Conservation (phyloP, 2,329 filamentous ascomycete genomes). For the Ceratocystis eucalypticola region DNA sequence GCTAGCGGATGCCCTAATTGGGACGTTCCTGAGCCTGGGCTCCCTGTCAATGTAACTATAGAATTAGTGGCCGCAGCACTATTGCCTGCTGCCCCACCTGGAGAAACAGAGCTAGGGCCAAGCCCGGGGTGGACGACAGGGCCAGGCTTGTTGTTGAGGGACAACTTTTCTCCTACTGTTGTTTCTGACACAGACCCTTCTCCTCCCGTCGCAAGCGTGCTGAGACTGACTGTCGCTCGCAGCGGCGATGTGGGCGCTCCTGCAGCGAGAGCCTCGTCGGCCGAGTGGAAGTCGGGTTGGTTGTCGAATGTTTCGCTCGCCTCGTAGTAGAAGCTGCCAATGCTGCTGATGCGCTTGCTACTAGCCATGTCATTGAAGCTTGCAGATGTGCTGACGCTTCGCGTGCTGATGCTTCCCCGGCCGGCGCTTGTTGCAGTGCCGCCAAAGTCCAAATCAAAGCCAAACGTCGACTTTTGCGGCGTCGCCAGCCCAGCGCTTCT, state of each 20-base stretch:
- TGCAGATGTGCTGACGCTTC: not conserved
- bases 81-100: not conserved
- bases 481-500: slow-evolving; percentile 11
- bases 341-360: slow-evolving; percentile 1
- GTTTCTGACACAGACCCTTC: not conserved
- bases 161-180: too few relatives aligned
- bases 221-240: not conserved
- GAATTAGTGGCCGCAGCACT: slow-evolving; percentile 1
- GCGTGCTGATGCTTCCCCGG: not conserved
- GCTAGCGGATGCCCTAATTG: not conserved
- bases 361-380: not conserved
- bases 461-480: slow-evolving; percentile 10
- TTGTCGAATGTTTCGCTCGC: not conserved
- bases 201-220: not conserved
- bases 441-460: slow-evolving; percentile 7
- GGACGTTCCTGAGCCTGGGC: not conserved
- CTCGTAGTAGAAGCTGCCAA: slow-evolving; percentile 3
- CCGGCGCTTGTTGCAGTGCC: too few relatives aligned
- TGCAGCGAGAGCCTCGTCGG: not conserved
- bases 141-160: too few relatives aligned
- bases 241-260: not conserved
- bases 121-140: not conserved
- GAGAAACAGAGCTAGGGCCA: not conserved
- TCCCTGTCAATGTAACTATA: not conserved
- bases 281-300: not conserved